Conservation (phyloP, 169 alveolate species). For the Cryptosporidium ryanae region DNA sequence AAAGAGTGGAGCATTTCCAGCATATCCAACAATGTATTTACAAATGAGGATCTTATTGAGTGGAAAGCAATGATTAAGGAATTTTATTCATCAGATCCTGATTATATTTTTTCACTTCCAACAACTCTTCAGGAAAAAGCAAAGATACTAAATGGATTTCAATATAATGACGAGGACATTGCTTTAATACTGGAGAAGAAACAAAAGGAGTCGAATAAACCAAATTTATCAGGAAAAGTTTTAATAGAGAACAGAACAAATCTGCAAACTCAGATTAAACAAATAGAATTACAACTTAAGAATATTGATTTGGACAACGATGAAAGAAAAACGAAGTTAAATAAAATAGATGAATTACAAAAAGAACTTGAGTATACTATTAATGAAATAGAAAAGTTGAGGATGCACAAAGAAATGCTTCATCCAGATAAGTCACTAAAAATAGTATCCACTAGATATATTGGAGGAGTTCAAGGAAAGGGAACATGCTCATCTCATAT, state of each 20-base stretch:
- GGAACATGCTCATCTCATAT: background rate
- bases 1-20: slow-evolving; percentile 60
- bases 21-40: slow-evolving; percentile 29
- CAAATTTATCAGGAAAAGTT: slow-evolving; percentile 36
- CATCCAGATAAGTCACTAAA: slow-evolving; percentile 67
- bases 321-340: slow-evolving; percentile 22
- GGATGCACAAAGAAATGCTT: slow-evolving; percentile 41
- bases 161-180: slow-evolving; percentile 61
- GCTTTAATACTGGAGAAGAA: slow-evolving; percentile 57
- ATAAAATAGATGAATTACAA: slow-evolving; percentile 52
- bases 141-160: slow-evolving; percentile 10
- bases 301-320: slow-evolving; percentile 21
- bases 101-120: slow-evolving; percentile 35
- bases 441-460: slow-evolving; percentile 50
- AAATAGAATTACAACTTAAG: slow-evolving; percentile 38
- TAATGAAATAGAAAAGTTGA: slow-evolving; percentile 46
- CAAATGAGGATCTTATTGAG: slow-evolving; percentile 61
- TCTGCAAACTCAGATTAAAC: slow-evolving; percentile 56
- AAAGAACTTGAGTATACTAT: slow-evolving; percentile 53
- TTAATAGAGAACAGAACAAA: slow-evolving; percentile 64
- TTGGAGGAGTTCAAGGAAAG: slow-evolving; percentile 72
- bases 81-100: slow-evolving; percentile 36
- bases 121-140: slow-evolving; percentile 39
- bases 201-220: slow-evolving; percentile 4
- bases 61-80: slow-evolving; percentile 72